These are phyloP conservation scores for Melastoma candidum DNA, from an alignment of 441 rosid species.

Conservation along the genomic window DNA sequence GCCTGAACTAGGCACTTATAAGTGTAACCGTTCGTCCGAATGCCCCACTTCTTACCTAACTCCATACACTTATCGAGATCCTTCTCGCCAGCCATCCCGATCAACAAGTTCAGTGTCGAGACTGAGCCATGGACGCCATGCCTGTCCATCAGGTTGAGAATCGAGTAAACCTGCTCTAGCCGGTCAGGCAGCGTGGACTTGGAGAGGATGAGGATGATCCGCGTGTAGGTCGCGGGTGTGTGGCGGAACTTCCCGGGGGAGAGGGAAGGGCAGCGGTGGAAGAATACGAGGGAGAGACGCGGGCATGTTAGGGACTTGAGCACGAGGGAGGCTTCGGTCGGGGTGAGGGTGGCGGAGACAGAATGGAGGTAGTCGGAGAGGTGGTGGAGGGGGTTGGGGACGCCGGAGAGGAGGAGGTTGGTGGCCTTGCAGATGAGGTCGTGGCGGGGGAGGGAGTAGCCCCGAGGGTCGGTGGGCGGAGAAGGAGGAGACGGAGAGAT, in stretches of 20 bases:
- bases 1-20: conserved; percentile 83
- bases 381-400: conserved; percentile 27
- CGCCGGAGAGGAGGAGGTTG: conserved; percentile 32
- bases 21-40: conserved; percentile 67
- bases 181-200: conserved; percentile 42
- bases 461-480: conserved; percentile 55
- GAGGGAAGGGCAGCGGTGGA: conserved; percentile 50
- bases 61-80: conserved; percentile 49
- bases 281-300: conserved; percentile 51
- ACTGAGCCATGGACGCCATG: conserved; percentile 47
- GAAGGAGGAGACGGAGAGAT: conserved; percentile 40
- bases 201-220: conserved; percentile 64
- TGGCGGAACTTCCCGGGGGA: conserved; percentile 40
- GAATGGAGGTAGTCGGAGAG: conserved; percentile 58
- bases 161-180: conserved; percentile 33
- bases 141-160: conserved; percentile 51
- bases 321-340: conserved; percentile 65
- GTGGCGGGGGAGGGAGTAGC: conserved; percentile 71
- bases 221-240: conserved; percentile 54
- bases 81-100: conserved; percentile 50
- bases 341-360: conserved; percentile 51
- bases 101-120: conserved; percentile 67
- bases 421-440: conserved; percentile 65
- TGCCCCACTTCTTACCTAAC: conserved; percentile 60
- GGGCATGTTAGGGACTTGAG: conserved; percentile 72